These are phyloP conservation scores for Pyronema domesticum DNA, from an alignment of 495 filamentous ascomycete species.

Conservation along the genomic window DNA sequence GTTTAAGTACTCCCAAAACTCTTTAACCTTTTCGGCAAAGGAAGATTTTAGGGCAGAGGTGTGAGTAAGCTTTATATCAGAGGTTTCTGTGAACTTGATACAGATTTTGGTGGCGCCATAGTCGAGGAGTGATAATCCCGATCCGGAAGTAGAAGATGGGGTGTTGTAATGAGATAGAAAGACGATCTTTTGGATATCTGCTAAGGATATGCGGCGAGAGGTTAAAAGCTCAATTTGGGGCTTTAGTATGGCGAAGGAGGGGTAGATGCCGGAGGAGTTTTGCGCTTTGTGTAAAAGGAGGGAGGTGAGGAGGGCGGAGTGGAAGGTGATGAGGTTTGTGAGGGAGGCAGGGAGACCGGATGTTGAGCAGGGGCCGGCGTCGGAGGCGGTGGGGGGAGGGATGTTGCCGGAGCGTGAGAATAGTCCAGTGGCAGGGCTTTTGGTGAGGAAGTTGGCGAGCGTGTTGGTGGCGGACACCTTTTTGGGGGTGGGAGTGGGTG, in stretches of 20 bases:
- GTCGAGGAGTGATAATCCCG: conserved; percentile 13
- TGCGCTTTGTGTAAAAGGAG: conserved; percentile 18
- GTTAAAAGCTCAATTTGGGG: conserved; percentile 16
- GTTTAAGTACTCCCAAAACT: conserved; percentile 9
- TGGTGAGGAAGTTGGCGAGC: conserved; percentile 10
- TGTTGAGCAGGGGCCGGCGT: not conserved
- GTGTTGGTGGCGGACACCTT: not conserved
- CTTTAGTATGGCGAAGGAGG: conserved; percentile 16
- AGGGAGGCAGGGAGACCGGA: conserved; percentile 8
- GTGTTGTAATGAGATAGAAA: conserved; percentile 17
- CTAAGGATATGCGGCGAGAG: conserved; percentile 10
- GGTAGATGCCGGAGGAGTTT: conserved; percentile 12
- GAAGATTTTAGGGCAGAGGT: conserved; percentile 13
- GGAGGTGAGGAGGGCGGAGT: conserved; percentile 16
- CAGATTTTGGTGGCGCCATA: conserved; percentile 19
- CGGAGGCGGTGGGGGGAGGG: not conserved
- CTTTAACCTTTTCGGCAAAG: conserved; percentile 7
- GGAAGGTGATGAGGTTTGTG: conserved; percentile 11
- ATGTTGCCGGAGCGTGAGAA: conserved; percentile 12
- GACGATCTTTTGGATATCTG: conserved; percentile 16
- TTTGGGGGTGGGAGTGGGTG: not conserved
- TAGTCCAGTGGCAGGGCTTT: not conserved
- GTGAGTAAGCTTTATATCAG: conserved; percentile 13
- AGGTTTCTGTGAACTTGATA: conserved; percentile 15
- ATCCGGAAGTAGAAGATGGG: not conserved